A percentile compares a stretch with the other conserved stretches of the same genome.
Evolutionary conservation across 2,329 filamentous ascomycete genomes (phyloP).

Genomic region (Venturiaceae sp.): DNA sequence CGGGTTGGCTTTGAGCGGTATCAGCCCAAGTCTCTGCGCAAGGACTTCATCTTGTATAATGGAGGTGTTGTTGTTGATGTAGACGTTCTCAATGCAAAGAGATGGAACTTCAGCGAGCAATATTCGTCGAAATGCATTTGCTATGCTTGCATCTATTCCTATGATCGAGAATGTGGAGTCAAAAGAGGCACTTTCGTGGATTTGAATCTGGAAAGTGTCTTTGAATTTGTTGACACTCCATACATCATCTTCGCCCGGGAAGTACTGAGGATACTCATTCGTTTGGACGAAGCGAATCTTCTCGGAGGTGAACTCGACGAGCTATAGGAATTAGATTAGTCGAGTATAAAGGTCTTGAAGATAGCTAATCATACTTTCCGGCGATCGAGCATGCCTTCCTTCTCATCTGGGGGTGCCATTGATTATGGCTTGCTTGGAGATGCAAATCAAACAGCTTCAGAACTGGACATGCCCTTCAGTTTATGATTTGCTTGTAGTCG

Average conservation of each 20-base stretch:
- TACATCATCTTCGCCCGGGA: constrained; percentile 46
- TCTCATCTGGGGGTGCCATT: constrained; percentile 21
- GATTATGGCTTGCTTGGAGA: background rate
- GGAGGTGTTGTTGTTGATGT: constrained; percentile 91
- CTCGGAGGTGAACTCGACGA: constrained; percentile 79
- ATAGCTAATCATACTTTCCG: constrained; percentile 49
- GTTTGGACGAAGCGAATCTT: constrained; percentile 83
- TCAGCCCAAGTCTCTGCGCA: constrained; percentile 77
- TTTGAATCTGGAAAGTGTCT: constrained; percentile 60
- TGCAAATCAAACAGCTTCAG: too few species aligned
- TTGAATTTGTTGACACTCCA: constrained; percentile 70
- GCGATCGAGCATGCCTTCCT: constrained; percentile 40
- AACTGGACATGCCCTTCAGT: too few species aligned
- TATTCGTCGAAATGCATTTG: constrained; percentile 95
- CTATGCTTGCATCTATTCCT: constrained; percentile 83
- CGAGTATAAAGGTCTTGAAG: constrained; percentile 9
- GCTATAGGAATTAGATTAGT: constrained; percentile 39
- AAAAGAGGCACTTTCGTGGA: constrained; percentile 71
- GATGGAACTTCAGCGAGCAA: constrained; percentile 90
- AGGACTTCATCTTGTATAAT: constrained; percentile 98
- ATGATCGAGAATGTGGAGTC: constrained; percentile 85
- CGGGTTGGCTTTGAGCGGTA: constrained; percentile 74
- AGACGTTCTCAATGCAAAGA: constrained; percentile 88
- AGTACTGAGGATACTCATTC: constrained; percentile 87
- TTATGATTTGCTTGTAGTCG: too few species aligned